Evolutionary conservation across 768 basidiomycete genomes (phyloP).

Genomic region (Trametes cinnabarina): DNA sequence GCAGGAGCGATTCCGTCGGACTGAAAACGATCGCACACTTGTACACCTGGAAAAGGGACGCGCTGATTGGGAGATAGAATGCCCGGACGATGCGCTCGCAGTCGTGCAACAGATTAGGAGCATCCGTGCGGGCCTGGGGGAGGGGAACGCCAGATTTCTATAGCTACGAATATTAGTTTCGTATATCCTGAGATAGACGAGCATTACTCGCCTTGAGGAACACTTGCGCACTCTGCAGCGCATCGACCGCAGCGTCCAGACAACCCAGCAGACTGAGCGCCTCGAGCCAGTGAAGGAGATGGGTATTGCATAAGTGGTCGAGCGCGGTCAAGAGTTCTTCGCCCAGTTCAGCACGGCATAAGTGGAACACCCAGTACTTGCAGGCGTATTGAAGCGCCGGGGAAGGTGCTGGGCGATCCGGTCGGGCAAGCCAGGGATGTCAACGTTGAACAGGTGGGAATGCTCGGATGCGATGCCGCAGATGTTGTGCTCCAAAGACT

Average conservation of each 20-base stretch:
- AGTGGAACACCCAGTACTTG: slow-evolving; percentile 11
- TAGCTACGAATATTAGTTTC: too few species aligned
- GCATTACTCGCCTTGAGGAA: not conserved
- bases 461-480: not conserved
- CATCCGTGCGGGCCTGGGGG: not conserved
- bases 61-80: slow-evolving; percentile 18
- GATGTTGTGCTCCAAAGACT: slow-evolving; percentile 2
- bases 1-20: not conserved
- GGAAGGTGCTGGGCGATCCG: slow-evolving; percentile 11
- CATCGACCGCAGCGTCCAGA: too few species aligned
- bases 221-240: too few species aligned
- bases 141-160: not conserved
- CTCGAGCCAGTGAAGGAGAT: too few species aligned
- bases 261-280: too few species aligned
- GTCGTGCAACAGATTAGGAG: slow-evolving; percentile 3
- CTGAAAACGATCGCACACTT: not conserved
- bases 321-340: too few species aligned
- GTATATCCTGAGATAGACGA: too few species aligned
- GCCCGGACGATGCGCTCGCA: slow-evolving; percentile 8
- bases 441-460: not conserved
- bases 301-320: too few species aligned
- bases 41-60: slow-evolving; percentile 17
- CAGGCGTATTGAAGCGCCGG: slow-evolving; percentile 23
- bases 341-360: slow-evolving; percentile 8
- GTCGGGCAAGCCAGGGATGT: not conserved